These are phyloP conservation scores for Xenoacremonium recifei DNA, from an alignment of 2,329 filamentous ascomycete genomes.

Conservation along the genomic window DNA sequence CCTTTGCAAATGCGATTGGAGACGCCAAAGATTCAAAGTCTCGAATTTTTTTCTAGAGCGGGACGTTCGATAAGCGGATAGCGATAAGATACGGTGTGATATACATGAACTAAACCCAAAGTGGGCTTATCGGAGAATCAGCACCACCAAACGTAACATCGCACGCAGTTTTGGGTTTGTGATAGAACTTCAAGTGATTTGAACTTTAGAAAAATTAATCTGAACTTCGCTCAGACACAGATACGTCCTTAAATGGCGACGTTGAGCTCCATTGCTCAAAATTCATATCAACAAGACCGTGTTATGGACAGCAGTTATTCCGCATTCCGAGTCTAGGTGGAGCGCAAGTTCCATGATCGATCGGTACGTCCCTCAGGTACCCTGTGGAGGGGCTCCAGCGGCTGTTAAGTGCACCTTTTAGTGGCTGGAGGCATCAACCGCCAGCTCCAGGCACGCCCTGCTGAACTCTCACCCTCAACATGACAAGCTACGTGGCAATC, in stretches of 20 bases:
- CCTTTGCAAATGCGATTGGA: constrained; percentile 15
- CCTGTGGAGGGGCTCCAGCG: not conserved
- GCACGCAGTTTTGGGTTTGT: too few relatives aligned
- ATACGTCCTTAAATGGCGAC: too few relatives aligned
- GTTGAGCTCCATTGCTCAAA: too few relatives aligned
- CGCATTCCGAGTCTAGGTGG: too few relatives aligned
- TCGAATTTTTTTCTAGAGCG: constrained; percentile 32
- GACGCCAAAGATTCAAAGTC: constrained; percentile 17
- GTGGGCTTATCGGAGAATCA: too few relatives aligned
- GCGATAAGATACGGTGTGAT: constrained; percentile 18
- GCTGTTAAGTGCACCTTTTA: not conserved
- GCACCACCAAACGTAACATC: too few relatives aligned
- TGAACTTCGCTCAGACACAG: too few relatives aligned
- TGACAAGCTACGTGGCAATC: constrained; percentile 7
- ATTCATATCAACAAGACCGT: too few relatives aligned
- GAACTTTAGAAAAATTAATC: too few relatives aligned
- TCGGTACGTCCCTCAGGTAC: not conserved
- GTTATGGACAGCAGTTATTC: too few relatives aligned
- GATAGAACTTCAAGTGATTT: too few relatives aligned
- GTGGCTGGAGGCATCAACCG: not conserved
- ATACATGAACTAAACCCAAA: constrained; percentile 17
- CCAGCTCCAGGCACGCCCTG: not conserved
- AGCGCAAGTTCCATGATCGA: too few relatives aligned
- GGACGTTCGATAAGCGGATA: constrained; percentile 29
- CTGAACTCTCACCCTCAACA: constrained; percentile 6